Base-by-base conservation (phyloP, 768 basidiomycete species). In the Zangia roseola region DNA sequence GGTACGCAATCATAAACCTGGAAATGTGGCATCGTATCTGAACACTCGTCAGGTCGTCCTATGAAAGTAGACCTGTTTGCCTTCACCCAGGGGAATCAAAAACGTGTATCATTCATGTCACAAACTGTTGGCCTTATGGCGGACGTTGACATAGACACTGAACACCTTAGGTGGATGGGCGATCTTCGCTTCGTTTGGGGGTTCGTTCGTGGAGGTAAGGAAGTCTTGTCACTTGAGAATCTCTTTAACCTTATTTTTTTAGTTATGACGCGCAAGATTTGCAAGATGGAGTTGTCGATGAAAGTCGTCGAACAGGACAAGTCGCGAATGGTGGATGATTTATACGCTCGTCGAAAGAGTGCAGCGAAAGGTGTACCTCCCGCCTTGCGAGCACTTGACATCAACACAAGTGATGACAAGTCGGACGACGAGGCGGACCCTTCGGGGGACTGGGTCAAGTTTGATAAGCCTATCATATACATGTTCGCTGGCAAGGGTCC, bases 131-230 rank as follows among this genome's bases (percentile, higher is more conserved):
- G 92, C 3, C 73, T 94, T 26, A 87, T 92, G 82, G 90, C 92
- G 3, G 90, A 94, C 53, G 50, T 91, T 34, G 91, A 93, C 68
- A 69, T 89, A 38, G 86, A 86, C 47, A 94, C 92, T 2, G 91
- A 94, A 51, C 71, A 89, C 57, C 67, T 94, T 35, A 80, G 91
- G 9, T 93, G 88, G 85, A 84, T 94, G 84, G 92, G 92, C 10
- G 86, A 86, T 59, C 71, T 76, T 12, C 84, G 92, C 9, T 94
- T 94, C 65, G 63, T 85, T 25, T 70, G 80, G 50, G 92, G 92
- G 9, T 81, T 81, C 60, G 61, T 94, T 4, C 74, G 80, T 42
- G 88, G 85, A 65, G 58, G 89, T 89, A 61, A 53, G 82, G 7
- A 19, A 26, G 16, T 9, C 13, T 2, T 13, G 14, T 17, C 1